Evolutionary conservation across 148 eudicot genomes (phyloP), one percentile per base, ranked within the genome.

Genomic region (Nepenthes gracilis): DNA sequence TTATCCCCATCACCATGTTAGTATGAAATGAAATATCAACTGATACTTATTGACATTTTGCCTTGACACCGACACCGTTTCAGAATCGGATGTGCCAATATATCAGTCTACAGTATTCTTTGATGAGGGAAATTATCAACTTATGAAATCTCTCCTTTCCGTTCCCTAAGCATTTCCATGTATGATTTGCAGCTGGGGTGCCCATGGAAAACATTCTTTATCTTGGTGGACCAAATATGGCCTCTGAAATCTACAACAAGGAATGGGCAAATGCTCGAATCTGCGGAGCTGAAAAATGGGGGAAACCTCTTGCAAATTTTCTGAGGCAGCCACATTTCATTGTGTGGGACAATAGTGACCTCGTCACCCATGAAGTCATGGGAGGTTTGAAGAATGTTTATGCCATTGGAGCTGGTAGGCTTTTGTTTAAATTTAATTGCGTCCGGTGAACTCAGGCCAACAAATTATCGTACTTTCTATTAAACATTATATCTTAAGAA

Each of bases 251-350:
- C 57, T 90, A 90, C 79, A 77, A 86, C 80, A 86, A 75, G 69
- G 97, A 90, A 74, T 90, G 86, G 75, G 97, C 97, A 15, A 90
- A 90, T 74, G 97, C 97, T 60, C 75, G 97, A 40, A 84, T 90
- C 37, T 90, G 97, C 67, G 97, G 97, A 57, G 71, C 95, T 36
- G 90, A 80, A 58, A 90, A 86, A 60, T 90, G 97, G 97, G 80
- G 97, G 64, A 86, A 86, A 72, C 81, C 88, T 63, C 71, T 90
- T 3, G 94, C 95, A 2, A 77, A 67, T 57, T 90, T 90, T 77
- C 60, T 90, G 54, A 90, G 97, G 69, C 97, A 86, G 59, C 88
- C 97, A 13, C 90, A 90, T 77, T 90, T 86, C 65, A 75, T 84
- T 49, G 94, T 90, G 49, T 90, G 97, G 97, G 97, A 90, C 70